A percentile compares a stretch with the other conserved stretches of the same genome.
phyloP scores from a whole-genome alignment of 768 basidiomycete genomes.

The Leccinum aurantiacum region DNA sequence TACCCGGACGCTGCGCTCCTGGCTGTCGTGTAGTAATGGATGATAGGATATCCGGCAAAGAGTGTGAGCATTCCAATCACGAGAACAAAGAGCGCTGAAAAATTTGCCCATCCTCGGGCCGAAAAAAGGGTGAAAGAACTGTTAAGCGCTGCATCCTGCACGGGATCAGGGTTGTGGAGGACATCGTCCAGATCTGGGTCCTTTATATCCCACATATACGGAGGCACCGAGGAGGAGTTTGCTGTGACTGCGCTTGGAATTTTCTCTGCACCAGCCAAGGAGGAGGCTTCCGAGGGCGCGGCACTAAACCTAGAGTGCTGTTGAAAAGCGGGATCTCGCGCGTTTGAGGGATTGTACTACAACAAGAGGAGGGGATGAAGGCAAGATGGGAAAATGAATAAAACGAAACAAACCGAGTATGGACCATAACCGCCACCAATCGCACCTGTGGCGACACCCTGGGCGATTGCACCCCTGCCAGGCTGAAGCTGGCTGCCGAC shows the following conservation, averaged over 20 bases:
- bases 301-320: constrained; percentile 55
- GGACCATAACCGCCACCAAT: constrained; percentile 85
- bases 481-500: constrained; percentile 29
- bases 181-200: constrained; percentile 89
- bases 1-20: constrained; percentile 47
- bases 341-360: constrained; percentile 56
- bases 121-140: constrained; percentile 73
- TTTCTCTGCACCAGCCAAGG: constrained; percentile 38
- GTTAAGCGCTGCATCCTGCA: constrained; percentile 61
- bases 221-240: constrained; percentile 63
- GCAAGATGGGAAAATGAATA: neutral
- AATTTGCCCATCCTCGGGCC: constrained; percentile 79
- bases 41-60: constrained; percentile 88
- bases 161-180: constrained; percentile 84
- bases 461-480: constrained; percentile 60
- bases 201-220: constrained; percentile 72
- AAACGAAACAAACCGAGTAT: constrained; percentile 62
- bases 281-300: constrained; percentile 47
- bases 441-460: constrained; percentile 75
- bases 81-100: constrained; percentile 69
- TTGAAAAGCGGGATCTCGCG: constrained; percentile 45
- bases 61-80: constrained; percentile 68
- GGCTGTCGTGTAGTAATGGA: constrained; percentile 48
- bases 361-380: constrained; percentile 5
- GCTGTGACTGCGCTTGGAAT: constrained; percentile 30